These are phyloP conservation scores for Chlorella sp. DNA, from an alignment of 139 green algal genomes.

Conservation along the genomic window DNA sequence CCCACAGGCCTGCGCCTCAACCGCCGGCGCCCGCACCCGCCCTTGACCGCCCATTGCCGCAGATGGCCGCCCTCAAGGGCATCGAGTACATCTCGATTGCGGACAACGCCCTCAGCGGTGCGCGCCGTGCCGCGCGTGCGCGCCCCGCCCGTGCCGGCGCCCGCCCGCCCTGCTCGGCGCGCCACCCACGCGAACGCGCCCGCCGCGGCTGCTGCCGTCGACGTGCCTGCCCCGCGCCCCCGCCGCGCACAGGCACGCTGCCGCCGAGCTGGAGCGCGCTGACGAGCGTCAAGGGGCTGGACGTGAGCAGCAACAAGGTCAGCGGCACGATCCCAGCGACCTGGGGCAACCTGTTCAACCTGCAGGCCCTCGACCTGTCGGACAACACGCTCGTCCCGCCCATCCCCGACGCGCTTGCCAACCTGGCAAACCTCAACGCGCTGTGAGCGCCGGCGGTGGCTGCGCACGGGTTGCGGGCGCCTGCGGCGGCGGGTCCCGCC, in stretches of 20 bases:
- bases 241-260: constrained; percentile 11
- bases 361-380: constrained; percentile 34
- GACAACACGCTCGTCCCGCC: constrained; percentile 26
- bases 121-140: too few relatives aligned
- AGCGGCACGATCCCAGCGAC: constrained; percentile 20
- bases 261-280: constrained; percentile 28
- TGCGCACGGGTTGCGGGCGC: neutral
- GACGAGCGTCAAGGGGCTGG: constrained; percentile 30
- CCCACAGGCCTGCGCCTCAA: too few relatives aligned
- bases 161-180: too few relatives aligned
- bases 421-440: constrained; percentile 16
- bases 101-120: too few relatives aligned
- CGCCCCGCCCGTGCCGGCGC: too few relatives aligned
- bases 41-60: too few relatives aligned
- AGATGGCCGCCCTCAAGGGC: too few relatives aligned
- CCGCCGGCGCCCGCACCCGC: too few relatives aligned
- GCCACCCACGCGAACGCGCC: too few relatives aligned
- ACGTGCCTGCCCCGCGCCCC: too few relatives aligned
- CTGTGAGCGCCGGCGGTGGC: neutral
- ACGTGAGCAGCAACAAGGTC: constrained; percentile 35
- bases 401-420: constrained; percentile 31
- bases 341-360: constrained; percentile 32
- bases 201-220: too few relatives aligned
- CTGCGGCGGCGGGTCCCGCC: neutral
- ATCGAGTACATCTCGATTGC: too few relatives aligned